phyloP scores from a whole-genome alignment of 352 stramenopile genomes.

The Phytophthora macrochlamydospora region DNA sequence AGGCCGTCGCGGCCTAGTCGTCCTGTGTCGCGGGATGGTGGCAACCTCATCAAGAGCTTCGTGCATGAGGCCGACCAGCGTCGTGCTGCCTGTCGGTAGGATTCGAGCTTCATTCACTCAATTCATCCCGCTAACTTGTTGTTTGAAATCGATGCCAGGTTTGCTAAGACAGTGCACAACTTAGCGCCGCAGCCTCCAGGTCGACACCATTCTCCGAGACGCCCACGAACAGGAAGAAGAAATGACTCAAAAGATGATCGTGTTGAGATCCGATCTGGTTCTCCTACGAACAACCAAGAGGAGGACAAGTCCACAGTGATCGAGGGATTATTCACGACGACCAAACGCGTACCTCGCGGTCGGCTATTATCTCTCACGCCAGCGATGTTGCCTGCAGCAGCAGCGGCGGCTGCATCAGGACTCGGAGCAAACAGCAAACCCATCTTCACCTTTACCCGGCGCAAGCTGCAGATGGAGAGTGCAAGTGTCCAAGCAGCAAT shows the following conservation, averaged over 20 bases:
- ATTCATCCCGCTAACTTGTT: background rate
- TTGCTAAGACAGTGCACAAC: constrained; percentile 25
- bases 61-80: constrained; percentile 52
- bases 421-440: constrained; percentile 31
- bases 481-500: constrained; percentile 2
- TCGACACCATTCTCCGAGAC: constrained; percentile 9
- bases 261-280: constrained; percentile 11
- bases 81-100: constrained; percentile 39
- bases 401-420: constrained; percentile 18
- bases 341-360: constrained; percentile 28
- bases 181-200: constrained; percentile 22
- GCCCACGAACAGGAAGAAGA: background rate
- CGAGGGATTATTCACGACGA: constrained; percentile 27
- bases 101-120: background rate
- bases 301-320: constrained; percentile 17
- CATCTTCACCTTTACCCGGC: constrained; percentile 30
- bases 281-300: constrained; percentile 14
- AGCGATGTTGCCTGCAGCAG: constrained; percentile 22
- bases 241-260: constrained; percentile 10
- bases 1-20: background rate
- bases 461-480: constrained; percentile 28
- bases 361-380: constrained; percentile 33
- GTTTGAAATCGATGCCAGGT: constrained; percentile 3
- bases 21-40: constrained; percentile 22
- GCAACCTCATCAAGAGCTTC: constrained; percentile 54